Percentiles rank a stretch among this genome's conserved stretches.
Evolutionary conservation across 2,329 filamentous ascomycete genomes (phyloP).

Genomic region (Ophioceras dolichostomum): DNA sequence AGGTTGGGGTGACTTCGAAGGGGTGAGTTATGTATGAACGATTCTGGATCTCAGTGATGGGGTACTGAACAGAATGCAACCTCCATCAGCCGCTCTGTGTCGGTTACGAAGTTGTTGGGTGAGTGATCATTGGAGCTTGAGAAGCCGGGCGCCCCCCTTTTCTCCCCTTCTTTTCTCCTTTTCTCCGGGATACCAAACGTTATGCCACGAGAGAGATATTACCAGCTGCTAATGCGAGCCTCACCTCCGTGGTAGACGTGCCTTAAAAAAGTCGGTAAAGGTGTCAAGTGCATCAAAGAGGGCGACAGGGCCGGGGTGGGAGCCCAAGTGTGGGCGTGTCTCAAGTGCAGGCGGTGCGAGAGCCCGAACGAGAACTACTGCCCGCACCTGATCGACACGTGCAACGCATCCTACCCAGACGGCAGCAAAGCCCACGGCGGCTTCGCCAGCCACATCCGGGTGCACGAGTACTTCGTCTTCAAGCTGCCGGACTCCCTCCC

Average conservation of each 20-base stretch:
- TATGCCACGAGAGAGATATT: no score
- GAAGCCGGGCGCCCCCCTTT: background rate
- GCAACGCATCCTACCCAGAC: constrained; percentile 42
- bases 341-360: constrained; percentile 34
- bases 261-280: constrained; percentile 18
- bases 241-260: no score
- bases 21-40: constrained; percentile 3
- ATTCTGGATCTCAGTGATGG: background rate
- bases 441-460: constrained; percentile 35
- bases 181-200: no score
- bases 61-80: background rate
- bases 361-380: constrained; percentile 37
- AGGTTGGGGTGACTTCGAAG: constrained; percentile 33
- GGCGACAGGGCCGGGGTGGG: constrained; percentile 56
- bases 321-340: constrained; percentile 46
- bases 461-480: constrained; percentile 45
- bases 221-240: no score
- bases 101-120: constrained; percentile 33
- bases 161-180: background rate
- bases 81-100: constrained; percentile 30
- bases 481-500: constrained; percentile 41
- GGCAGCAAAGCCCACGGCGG: constrained; percentile 56
- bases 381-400: constrained; percentile 34
- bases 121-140: background rate
- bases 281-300: constrained; percentile 35